Base-by-base conservation (phyloP, 2,329 filamentous ascomycete species). In the Tolypocladium cylindrosporum region DNA sequence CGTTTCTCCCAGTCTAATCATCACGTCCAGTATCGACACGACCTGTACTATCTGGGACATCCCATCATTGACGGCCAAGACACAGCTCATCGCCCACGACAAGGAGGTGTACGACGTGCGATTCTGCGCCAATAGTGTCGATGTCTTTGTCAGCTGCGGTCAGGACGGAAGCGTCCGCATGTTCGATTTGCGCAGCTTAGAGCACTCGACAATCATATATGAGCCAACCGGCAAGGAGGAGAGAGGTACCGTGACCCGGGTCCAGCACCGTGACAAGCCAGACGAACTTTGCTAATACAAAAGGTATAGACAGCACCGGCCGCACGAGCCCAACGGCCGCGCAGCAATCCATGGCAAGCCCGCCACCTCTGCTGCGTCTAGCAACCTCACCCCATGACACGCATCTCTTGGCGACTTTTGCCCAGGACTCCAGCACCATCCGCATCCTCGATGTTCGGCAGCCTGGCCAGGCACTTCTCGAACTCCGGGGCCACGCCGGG, bases 31-130 rank as follows among this genome's bases (percentile, higher is more conserved):
- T 71, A 99, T 99, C 68, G 94, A 99, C 70, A 99, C 94, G 1
- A 99, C 94, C 7, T 99, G 94, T 75, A 99, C 94, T 5, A 99
- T 99, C 64, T 99, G 94, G 94, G 94, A 99, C 71, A 99, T 99
- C 58, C 94, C 94, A 4, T 97, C 94, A 1, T 79, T 99, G 61
- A 99, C 94, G 0, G 94, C 94, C 56, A 99, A 99, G 76, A 99
- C 94, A 2, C 94, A 99, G 72, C 79, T 99, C 52, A 99, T 99
- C 73, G 94, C 94, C 24, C 94, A 99, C 72, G 94, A 99, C 75
- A 97, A 97, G 74, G 94, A 99, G 74, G 94, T 99, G 7, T 99
- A 96, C 68, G 94, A 99, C 71, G 94, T 99, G 54, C 87, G 94
- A 24, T 99, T 99, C 75, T 99, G 94, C 75, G 94, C 94, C 54